These are phyloP conservation scores for Senna tora DNA, from an alignment of 306 rosid genomes.

Conservation along the genomic window DNA sequence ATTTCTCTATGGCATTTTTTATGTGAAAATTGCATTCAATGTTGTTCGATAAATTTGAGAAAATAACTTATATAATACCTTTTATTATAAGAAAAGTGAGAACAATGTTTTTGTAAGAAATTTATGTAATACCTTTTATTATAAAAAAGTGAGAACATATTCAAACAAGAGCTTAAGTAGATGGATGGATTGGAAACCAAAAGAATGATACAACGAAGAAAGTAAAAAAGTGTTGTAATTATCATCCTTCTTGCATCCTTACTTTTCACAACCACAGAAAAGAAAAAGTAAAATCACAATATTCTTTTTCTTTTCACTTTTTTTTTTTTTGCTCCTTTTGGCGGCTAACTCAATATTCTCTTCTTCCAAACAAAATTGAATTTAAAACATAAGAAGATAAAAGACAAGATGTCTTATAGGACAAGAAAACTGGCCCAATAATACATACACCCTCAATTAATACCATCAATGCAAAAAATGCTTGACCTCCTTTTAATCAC, in stretches of 20 bases:
- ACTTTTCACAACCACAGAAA: background rate
- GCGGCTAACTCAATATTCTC: background rate
- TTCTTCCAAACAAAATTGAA: conserved; percentile 16
- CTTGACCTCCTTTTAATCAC: too few relatives aligned
- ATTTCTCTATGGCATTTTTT: too few relatives aligned
- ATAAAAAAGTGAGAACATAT: too few relatives aligned
- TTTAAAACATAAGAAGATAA: background rate
- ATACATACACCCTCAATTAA: background rate
- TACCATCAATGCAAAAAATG: too few relatives aligned
- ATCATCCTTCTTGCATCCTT: background rate
- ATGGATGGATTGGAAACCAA: too few relatives aligned
- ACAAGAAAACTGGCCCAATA: background rate
- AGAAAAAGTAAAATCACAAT: background rate
- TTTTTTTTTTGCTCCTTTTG: background rate
- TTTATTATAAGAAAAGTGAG: too few relatives aligned
- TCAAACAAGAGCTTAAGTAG: too few relatives aligned
- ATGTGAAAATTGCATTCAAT: too few relatives aligned
- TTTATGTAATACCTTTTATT: too few relatives aligned
- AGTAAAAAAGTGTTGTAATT: background rate
- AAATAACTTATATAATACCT: too few relatives aligned
- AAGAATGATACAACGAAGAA: background rate
- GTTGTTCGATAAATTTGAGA: too few relatives aligned
- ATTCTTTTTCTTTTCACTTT: background rate
- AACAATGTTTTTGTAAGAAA: too few relatives aligned
- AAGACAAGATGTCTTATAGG: background rate